Conservation (phyloP, 352 stramenopile genomes). For the Phytophthora aleatoria region DNA sequence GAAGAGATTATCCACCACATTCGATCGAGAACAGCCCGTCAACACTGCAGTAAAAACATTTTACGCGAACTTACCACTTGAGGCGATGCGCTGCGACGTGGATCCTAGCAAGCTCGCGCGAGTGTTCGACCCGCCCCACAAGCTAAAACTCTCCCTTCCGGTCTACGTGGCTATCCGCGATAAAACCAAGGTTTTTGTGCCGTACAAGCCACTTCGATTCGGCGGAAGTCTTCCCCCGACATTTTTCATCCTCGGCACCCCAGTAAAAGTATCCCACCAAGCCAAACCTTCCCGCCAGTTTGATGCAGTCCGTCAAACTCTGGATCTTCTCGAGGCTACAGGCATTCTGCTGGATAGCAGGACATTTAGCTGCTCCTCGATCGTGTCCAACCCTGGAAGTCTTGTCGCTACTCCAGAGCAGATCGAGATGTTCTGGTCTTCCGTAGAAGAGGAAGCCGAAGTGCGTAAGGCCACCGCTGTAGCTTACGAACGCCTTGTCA, state of each 20-base stretch:
- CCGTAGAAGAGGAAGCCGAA: slow-evolving; percentile 20
- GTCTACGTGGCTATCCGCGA: slow-evolving; percentile 37
- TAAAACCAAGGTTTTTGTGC: slow-evolving; percentile 34
- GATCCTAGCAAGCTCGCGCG: slow-evolving; percentile 38
- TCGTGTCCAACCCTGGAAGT: slow-evolving; percentile 23
- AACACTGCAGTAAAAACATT: slow-evolving; percentile 68
- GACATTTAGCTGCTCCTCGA: slow-evolving; percentile 29
- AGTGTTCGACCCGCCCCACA: slow-evolving; percentile 36
- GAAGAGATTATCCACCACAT: slow-evolving; percentile 41
- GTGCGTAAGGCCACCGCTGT: slow-evolving; percentile 24
- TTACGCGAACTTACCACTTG: slow-evolving; percentile 65
- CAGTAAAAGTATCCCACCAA: slow-evolving; percentile 8
- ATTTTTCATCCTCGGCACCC: slow-evolving; percentile 28
- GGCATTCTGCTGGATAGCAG: slow-evolving; percentile 16
- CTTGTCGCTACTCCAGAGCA: slow-evolving; percentile 24
- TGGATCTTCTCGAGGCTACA: slow-evolving; percentile 22
- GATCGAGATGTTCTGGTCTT: slow-evolving; percentile 32
- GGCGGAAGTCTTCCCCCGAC: slow-evolving; percentile 24
- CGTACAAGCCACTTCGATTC: slow-evolving; percentile 41
- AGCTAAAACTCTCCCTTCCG: slow-evolving; percentile 42
- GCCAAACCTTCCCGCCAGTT: slow-evolving; percentile 23
- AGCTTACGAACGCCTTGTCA: slow-evolving; percentile 35
- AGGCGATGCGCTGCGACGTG: slow-evolving; percentile 82
- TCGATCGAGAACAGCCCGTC: slow-evolving; percentile 66
- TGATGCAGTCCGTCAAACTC: slow-evolving; percentile 17